These are phyloP conservation scores for Chlorella vulgaris DNA, from an alignment of 139 green algal genomes.

Conservation along the genomic window DNA sequence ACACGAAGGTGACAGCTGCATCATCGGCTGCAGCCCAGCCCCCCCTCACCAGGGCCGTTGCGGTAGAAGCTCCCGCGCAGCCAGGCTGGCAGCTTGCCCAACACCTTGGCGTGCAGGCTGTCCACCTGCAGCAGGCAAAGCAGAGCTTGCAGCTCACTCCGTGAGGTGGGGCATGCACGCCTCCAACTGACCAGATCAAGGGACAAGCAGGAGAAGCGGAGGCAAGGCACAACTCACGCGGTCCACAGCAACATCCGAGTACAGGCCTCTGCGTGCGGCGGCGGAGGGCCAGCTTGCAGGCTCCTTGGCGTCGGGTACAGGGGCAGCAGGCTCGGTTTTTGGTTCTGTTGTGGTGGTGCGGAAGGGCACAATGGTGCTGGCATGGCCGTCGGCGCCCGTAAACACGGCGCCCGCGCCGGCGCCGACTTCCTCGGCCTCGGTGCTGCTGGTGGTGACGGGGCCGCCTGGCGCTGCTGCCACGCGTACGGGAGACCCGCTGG, in stretches of 20 bases:
- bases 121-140: constrained; percentile 16
- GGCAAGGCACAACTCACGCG: too few species aligned
- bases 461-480: too few species aligned
- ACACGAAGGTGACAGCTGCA: too few species aligned
- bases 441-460: too few species aligned
- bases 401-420: background rate
- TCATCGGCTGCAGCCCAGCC: background rate
- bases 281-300: constrained; percentile 29
- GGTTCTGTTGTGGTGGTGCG: background rate
- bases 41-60: constrained; percentile 27
- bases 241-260: constrained; percentile 10
- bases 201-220: too few species aligned
- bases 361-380: background rate
- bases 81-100: constrained; percentile 31
- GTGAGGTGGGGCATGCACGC: background rate
- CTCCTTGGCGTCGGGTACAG: too few species aligned
- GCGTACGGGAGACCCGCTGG: too few species aligned
- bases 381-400: background rate
- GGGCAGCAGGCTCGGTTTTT: background rate
- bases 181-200: too few species aligned
- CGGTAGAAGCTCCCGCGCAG: constrained; percentile 32
- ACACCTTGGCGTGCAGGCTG: constrained; percentile 17
- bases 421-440: background rate
- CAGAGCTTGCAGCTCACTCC: background rate
- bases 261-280: constrained; percentile 18